Evolutionary conservation across 108 stramenopile species (phyloP), one percentile per base, ranked within the genome.

Genomic region (Aurantiochytrium sp.): DNA sequence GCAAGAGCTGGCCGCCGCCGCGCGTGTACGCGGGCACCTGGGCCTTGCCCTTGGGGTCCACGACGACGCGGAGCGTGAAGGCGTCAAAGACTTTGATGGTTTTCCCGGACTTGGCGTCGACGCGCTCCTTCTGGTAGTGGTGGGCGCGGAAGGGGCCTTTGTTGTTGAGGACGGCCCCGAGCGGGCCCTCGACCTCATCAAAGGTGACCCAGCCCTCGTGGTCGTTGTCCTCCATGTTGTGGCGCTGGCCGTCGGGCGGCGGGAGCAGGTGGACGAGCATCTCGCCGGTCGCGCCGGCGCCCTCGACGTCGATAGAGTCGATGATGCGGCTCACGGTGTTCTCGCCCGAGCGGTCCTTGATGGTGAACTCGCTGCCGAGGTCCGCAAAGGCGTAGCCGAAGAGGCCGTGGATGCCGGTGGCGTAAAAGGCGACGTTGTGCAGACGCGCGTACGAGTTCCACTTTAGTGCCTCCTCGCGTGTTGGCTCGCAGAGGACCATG

Each of bases 341-440:
- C 85, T 93, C 93, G 36, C 93, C 93, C 55, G 87, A 90, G 21
- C 69, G 41, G 53, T 93, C 93, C 37, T 86, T 15, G 30, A 93
- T 86, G 22, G 87, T 52, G 55, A 92, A 93, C 87, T 88, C 87
- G 5, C 37, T 30, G 52, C 89, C 45, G 32, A 86, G 86, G 34
- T 85, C 55, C 31, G 90, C 92, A 55, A 93, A 93, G 89, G 92
- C 93, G 34, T 89, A 90, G 68, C 92, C 91, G 19, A 91, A 86
- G 88, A 85, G 89, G 27, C 91, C 91, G 55, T 34, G 48, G 31
- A 73, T 90, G n/a, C 93, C 93, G 42, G 88, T 90, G 3, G 88
- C 89, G 87, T 37, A 91, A 53, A 55, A 85, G 32, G 90, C 73
- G 48, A 92, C 87, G 68, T 90, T 55, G 45, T 65, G 54, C 52